phyloP scores from a whole-genome alignment of 2,329 filamentous ascomycete genomes.

The Diaporthe destruens region DNA sequence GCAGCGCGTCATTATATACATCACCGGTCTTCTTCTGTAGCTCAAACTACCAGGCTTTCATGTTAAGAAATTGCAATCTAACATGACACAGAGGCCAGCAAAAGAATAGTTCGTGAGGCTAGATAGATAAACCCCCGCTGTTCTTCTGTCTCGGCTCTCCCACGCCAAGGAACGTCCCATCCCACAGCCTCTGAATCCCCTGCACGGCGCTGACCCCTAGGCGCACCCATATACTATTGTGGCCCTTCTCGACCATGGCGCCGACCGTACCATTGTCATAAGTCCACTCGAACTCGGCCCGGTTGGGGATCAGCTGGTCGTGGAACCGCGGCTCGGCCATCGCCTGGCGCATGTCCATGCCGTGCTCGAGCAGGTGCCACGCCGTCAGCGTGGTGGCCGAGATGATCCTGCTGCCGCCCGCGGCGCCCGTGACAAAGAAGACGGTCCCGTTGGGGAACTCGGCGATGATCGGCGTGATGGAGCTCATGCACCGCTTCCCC shows the following conservation, averaged over 20 bases:
- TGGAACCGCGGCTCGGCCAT: conserved; percentile 80
- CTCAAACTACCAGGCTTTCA: background rate
- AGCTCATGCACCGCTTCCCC: conserved; percentile 85
- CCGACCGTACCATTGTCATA: conserved; percentile 79
- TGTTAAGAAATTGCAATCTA: background rate
- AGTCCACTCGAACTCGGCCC: conserved; percentile 76
- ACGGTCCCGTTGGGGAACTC: conserved; percentile 75
- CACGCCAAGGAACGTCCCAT: conserved; percentile 81
- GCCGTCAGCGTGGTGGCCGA: conserved; percentile 84
- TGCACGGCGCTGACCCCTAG: conserved; percentile 79
- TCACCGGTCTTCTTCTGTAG: background rate
- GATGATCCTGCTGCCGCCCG: conserved; percentile 87
- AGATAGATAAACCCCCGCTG: conserved; percentile 74
- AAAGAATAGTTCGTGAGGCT: background rate
- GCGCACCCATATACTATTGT: conserved; percentile 81
- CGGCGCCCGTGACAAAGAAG: conserved; percentile 80
- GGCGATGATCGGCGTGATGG: conserved; percentile 84
- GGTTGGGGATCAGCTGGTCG: conserved; percentile 82
- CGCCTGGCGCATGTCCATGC: conserved; percentile 71
- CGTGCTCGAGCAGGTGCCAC: conserved; percentile 78
- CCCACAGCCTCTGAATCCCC: conserved; percentile 72
- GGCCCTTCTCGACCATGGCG: conserved; percentile 74
- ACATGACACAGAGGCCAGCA: background rate
- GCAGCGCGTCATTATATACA: background rate
- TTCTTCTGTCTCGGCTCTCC: conserved; percentile 84